Percentiles rank a stretch among this genome's conserved stretches.
Evolutionary conservation across 2,329 filamentous ascomycete genomes (phyloP).

Genomic region (Penicillium sp.): DNA sequence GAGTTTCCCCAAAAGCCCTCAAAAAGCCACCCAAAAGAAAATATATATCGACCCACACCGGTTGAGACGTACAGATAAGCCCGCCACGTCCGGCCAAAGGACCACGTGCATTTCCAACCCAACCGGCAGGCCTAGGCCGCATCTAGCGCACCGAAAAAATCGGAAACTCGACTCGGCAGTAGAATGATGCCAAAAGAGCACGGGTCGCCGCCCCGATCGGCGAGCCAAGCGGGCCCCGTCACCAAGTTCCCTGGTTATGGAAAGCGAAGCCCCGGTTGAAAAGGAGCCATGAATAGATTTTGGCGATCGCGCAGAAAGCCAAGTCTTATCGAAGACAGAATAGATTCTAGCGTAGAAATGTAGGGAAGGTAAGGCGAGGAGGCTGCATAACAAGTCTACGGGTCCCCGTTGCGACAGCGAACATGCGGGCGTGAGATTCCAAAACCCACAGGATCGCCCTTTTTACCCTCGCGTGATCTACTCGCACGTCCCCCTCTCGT

Average conservation of each 20-base stretch:
- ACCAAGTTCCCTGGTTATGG: background rate
- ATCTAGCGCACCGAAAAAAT: background rate
- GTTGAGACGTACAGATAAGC: background rate
- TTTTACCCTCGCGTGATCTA: constrained; percentile 19
- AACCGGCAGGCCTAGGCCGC: background rate
- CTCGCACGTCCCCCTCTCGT: constrained; percentile 19
- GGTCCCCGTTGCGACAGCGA: constrained; percentile 15
- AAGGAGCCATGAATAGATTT: background rate
- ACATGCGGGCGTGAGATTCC: constrained; percentile 8
- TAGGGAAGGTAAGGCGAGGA: constrained; percentile 21
- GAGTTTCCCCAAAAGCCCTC: background rate
- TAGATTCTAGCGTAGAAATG: background rate
- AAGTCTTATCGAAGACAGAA: background rate
- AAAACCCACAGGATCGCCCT: constrained; percentile 8
- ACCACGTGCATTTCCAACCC: background rate
- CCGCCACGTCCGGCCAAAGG: background rate
- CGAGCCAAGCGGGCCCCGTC: background rate
- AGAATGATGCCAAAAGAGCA: background rate
- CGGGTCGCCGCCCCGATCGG: background rate
- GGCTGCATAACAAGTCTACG: constrained; percentile 6
- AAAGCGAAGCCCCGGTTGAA: background rate
- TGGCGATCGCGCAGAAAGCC: background rate
- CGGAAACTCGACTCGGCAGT: background rate
- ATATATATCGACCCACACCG: background rate
- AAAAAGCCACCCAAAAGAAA: background rate